Conservation (phyloP, 139 green algal genomes). For the Chlorella vulgaris region DNA sequence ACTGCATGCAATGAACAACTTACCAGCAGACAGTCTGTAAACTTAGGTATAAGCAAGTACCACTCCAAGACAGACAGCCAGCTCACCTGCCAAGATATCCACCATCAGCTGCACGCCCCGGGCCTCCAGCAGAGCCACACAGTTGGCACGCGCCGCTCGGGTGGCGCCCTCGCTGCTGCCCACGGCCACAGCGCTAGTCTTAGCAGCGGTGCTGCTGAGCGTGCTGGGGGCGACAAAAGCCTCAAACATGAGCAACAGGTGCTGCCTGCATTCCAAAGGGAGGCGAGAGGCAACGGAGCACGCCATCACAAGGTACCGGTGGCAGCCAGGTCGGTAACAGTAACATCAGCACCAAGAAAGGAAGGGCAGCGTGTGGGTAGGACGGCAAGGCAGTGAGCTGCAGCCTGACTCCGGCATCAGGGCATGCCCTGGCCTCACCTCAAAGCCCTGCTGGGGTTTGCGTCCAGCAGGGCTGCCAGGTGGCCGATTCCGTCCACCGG, state of each 20-base stretch:
- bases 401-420: not conserved
- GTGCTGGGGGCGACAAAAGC: constrained; percentile 64
- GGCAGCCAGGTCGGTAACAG: no score
- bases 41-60: no score
- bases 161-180: not conserved
- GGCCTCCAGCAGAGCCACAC: constrained; percentile 63
- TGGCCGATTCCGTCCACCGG: constrained; percentile 82
- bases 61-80: not conserved
- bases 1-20: no score
- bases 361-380: not conserved
- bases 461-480: constrained; percentile 74
- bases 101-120: constrained; percentile 80
- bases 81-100: constrained; percentile 73
- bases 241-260: constrained; percentile 80
- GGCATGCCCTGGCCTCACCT: constrained; percentile 22
- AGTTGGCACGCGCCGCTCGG: constrained; percentile 62
- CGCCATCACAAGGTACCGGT: no score
- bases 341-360: no score
- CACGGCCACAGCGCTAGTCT: not conserved
- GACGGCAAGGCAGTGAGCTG: no score
- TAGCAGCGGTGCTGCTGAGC: constrained; percentile 39
- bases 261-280: constrained; percentile 39
- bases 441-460: constrained; percentile 59
- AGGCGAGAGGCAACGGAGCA: not conserved
- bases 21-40: no score